Evolutionary conservation across 2,329 filamentous ascomycete species (phyloP).

Genomic region (Calycina herbarum): DNA sequence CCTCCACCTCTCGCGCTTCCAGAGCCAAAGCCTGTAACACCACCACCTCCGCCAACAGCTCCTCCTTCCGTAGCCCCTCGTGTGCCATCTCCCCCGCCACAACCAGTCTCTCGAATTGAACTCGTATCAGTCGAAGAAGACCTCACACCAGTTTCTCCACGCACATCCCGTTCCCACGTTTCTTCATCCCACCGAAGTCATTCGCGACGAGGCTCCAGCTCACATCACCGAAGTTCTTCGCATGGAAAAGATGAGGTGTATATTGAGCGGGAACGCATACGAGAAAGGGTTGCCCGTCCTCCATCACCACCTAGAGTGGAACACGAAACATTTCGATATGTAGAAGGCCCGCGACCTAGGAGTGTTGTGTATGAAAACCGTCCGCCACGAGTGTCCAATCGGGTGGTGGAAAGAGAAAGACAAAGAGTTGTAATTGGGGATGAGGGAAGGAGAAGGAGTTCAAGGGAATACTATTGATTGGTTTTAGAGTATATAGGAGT

Average conservation of each 20-base stretch:
- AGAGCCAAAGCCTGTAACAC: not conserved
- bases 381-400: conserved; percentile 22
- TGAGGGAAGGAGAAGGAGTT: conserved; percentile 27
- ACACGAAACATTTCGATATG: conserved; percentile 30
- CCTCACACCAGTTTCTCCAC: conserved; percentile 9
- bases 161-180: conserved; percentile 16
- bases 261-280: conserved; percentile 32
- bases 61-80: not conserved
- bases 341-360: conserved; percentile 19
- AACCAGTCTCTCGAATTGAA: conserved; percentile 20
- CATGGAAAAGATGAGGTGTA: conserved; percentile 28
- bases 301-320: conserved; percentile 16
- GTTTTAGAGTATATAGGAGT: not conserved
- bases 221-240: not conserved
- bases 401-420: conserved; percentile 26
- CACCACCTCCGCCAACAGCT: conserved; percentile 10
- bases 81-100: conserved; percentile 14
- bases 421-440: conserved; percentile 31
- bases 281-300: conserved; percentile 16
- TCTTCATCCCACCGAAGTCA: not conserved
- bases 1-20: conserved; percentile 19
- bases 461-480: conserved; percentile 31
- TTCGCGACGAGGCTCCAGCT: conserved; percentile 1
- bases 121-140: conserved; percentile 27
- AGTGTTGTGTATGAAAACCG: conserved; percentile 30